A percentile compares a stretch with the other conserved stretches of the same genome.
Evolutionary conservation across 257 asterid genomes (phyloP).

Genomic region (Ballota nigra): DNA sequence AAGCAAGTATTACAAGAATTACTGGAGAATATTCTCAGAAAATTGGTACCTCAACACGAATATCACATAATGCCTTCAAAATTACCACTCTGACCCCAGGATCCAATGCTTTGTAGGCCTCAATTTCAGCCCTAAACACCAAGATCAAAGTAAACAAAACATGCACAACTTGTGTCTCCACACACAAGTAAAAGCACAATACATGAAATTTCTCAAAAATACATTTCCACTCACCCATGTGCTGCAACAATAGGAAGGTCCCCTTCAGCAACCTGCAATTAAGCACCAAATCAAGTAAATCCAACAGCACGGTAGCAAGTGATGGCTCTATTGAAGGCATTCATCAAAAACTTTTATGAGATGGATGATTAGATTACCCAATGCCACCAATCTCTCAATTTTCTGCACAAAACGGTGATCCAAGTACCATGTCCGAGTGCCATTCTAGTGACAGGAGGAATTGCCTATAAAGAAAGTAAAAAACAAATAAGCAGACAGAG

Average conservation of each 20-base stretch:
- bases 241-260: conserved; percentile 94
- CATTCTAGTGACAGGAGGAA: conserved; percentile 93
- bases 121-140: conserved; percentile 78
- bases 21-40: conserved; percentile 18
- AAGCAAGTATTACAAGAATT: conserved; percentile 15
- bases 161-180: conserved; percentile 12
- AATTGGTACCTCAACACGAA: conserved; percentile 88
- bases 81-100: conserved; percentile 91
- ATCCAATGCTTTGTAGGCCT: conserved; percentile 69
- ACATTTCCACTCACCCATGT: conserved; percentile 72
- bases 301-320: conserved; percentile 6
- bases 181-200: conserved; percentile 7
- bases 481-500: conserved; percentile 17
- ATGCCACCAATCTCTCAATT: conserved; percentile 97
- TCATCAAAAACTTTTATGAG: conserved; percentile 13
- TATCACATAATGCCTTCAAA: conserved; percentile 94
- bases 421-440: conserved; percentile 89
- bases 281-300: conserved; percentile 27
- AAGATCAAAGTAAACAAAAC: conserved; percentile 16
- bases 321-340: conserved; percentile 9
- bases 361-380: conserved; percentile 63
- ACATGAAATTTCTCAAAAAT: conserved; percentile 13
- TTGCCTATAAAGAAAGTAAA: conserved; percentile 54
- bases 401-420: conserved; percentile 90
- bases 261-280: conserved; percentile 92